phyloP scores from a whole-genome alignment of 2,329 filamentous ascomycete genomes.

The Phialophora macrospora region DNA sequence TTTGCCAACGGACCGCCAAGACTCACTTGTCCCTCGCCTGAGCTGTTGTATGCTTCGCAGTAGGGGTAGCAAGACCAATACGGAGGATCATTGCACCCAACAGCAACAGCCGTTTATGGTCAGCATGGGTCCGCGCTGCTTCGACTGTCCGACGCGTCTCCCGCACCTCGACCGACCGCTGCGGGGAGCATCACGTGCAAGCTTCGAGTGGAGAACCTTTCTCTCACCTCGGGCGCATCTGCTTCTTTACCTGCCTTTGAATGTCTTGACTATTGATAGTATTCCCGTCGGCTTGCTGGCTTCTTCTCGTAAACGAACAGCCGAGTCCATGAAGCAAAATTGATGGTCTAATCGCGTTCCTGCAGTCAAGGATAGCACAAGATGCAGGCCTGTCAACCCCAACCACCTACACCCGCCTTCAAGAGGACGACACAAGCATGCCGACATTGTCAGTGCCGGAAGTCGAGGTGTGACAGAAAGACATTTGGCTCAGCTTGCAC shows the following conservation, averaged over 20 bases:
- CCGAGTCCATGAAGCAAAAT: neutral
- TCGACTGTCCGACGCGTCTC: neutral
- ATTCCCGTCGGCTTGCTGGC: neutral
- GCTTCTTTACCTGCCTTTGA: neutral
- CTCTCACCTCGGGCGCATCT: neutral
- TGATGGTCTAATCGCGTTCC: neutral
- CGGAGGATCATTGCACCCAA: neutral
- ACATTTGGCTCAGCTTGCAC: conserved; percentile 65
- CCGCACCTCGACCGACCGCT: neutral
- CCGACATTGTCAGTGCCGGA: conserved; percentile 19
- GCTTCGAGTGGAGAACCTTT: neutral
- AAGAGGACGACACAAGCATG: conserved; percentile 22
- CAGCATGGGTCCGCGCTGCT: too few species aligned
- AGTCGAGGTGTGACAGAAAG: conserved; percentile 23
- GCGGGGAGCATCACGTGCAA: neutral
- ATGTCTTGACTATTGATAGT: neutral
- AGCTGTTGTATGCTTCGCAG: neutral
- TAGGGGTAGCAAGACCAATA: neutral
- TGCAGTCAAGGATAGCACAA: neutral
- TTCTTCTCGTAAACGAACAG: neutral
- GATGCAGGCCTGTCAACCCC: conserved; percentile 10
- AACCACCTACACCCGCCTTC: conserved; percentile 10
- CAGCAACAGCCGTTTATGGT: neutral
- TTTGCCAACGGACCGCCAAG: neutral
- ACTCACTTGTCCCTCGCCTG: too few species aligned